These are phyloP conservation scores for Pleomassaria siparia DNA, from an alignment of 2,329 filamentous ascomycete genomes.

Conservation along the genomic window DNA sequence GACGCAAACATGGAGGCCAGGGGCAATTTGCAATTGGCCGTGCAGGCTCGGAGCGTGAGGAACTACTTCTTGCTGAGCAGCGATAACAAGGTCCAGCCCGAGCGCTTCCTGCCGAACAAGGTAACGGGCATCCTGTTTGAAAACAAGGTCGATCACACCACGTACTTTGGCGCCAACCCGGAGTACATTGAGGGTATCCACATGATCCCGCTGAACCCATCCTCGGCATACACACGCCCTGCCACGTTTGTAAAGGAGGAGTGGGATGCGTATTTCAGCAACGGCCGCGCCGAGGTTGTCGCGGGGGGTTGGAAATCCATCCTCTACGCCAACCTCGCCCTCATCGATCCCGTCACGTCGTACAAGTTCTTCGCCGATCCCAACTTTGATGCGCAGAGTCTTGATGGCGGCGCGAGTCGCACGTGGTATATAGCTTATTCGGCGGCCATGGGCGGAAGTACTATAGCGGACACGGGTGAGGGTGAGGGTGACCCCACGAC, in stretches of 20 bases:
- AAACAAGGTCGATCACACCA: conserved; percentile 91
- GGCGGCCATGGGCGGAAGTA: conserved; percentile 29
- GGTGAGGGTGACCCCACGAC: no score
- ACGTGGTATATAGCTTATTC: conserved; percentile 44
- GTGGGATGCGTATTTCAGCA: conserved; percentile 69
- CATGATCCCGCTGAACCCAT: conserved; percentile 78
- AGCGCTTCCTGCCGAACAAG: conserved; percentile 80
- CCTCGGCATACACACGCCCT: conserved; percentile 70
- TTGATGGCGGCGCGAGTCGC: conserved; percentile 75
- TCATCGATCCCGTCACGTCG: conserved; percentile 68
- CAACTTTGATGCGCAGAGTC: conserved; percentile 66
- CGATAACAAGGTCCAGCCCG: conserved; percentile 72
- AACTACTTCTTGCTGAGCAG: conserved; percentile 81
- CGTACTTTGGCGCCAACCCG: conserved; percentile 72
- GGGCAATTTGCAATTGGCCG: conserved; percentile 77
- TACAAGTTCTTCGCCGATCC: conserved; percentile 73
- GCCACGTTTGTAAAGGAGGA: conserved; percentile 73
- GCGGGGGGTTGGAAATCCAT: conserved; percentile 83
- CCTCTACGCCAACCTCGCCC: conserved; percentile 78
- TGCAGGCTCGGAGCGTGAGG: conserved; percentile 72
- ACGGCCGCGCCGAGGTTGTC: conserved; percentile 65
- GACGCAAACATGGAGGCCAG: conserved; percentile 79
- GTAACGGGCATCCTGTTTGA: conserved; percentile 77
- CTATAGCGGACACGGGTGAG: no score
- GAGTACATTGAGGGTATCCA: conserved; percentile 79